phyloP scores from a whole-genome alignment of 1,284 basidiomycete species.

The Caloboletus inedulis region DNA sequence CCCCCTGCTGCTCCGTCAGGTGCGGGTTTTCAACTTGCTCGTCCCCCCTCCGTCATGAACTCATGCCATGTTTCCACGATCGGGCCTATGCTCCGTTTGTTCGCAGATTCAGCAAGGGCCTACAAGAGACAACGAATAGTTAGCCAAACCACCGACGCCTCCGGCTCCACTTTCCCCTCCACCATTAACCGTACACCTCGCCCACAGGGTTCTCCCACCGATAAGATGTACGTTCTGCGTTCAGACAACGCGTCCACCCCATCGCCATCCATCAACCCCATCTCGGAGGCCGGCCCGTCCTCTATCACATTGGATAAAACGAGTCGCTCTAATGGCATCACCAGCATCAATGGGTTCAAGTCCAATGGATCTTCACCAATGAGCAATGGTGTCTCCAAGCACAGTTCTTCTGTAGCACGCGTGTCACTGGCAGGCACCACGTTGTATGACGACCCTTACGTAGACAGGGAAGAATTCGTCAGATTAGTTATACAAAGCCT shows the following conservation, averaged over 20 bases:
- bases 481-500: slow-evolving; percentile 88
- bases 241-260: slow-evolving; percentile 51
- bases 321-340: slow-evolving; percentile 49
- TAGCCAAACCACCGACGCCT: slow-evolving; percentile 32
- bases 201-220: slow-evolving; percentile 27
- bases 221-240: slow-evolving; percentile 57
- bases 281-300: slow-evolving; percentile 53
- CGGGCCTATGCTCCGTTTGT: slow-evolving; percentile 11
- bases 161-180: slow-evolving; percentile 27
- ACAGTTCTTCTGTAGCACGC: slow-evolving; percentile 45
- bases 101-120: slow-evolving; percentile 50
- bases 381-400: slow-evolving; percentile 48
- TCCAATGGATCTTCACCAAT: slow-evolving; percentile 31
- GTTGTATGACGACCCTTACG: slow-evolving; percentile 70
- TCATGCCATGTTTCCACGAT: neutral
- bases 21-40: slow-evolving; percentile 16
- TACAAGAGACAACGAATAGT: slow-evolving; percentile 70
- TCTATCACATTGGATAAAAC: slow-evolving; percentile 44
- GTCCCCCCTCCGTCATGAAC: neutral
- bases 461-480: slow-evolving; percentile 90
- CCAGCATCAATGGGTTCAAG: slow-evolving; percentile 44
- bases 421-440: slow-evolving; percentile 67
- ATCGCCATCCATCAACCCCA: slow-evolving; percentile 47
- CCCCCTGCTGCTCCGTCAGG: slow-evolving; percentile 26
- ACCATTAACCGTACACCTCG: slow-evolving; percentile 32